Base-by-base conservation (phyloP, 2,329 filamentous ascomycete genomes). In the Akanthomyces dipterigenus region DNA sequence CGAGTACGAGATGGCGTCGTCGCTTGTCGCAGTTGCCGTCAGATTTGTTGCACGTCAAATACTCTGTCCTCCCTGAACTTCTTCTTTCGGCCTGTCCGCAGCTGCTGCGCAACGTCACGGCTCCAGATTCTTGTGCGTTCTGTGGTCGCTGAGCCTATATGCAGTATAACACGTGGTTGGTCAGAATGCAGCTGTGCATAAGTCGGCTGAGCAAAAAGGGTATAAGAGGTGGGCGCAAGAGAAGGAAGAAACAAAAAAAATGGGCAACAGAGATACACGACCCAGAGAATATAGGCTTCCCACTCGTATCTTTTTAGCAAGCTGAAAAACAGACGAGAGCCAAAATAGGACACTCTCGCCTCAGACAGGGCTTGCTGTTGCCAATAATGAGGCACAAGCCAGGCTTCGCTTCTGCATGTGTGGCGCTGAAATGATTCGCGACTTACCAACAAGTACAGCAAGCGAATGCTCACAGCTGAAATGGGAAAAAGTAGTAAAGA, bases 161-260 rank as follows among this genome's bases (percentile, higher is more conserved):
- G 42, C 49, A 54, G 57, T 60, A 60, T 54, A 60, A 60, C 57
- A 60, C 57, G 49, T 60, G 57, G 57, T 60, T 60, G 57, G 57
- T 60, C 57, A 60, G 49, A 60, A 60, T 54, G 40, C 20, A 60
- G 40, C 57, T 20, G 34, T 54, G 42, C 36, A 42, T 28, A 60
- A 49, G 56, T 53, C 56, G 56, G 55, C 55, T 53, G 46, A 53
- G 46, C 38, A 34, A 24, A 24, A 11, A 43, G 3, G 22, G 22
- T 8, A 24, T 5, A 43, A 43, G 38, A 31, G 22, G 24, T 26
- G 22, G 18, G 5, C 12, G 34, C 18, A 20, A 36, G 9, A 50
- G 16, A 28, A 18, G 3, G 24, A 12, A 18, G 6, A 34, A 9
- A 22, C n/a, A 12, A 36, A 18, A n/a, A 42, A 40, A 49, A 20